phyloP scores from a whole-genome alignment of 345 rosid genomes.

The Hibiscus trionum region DNA sequence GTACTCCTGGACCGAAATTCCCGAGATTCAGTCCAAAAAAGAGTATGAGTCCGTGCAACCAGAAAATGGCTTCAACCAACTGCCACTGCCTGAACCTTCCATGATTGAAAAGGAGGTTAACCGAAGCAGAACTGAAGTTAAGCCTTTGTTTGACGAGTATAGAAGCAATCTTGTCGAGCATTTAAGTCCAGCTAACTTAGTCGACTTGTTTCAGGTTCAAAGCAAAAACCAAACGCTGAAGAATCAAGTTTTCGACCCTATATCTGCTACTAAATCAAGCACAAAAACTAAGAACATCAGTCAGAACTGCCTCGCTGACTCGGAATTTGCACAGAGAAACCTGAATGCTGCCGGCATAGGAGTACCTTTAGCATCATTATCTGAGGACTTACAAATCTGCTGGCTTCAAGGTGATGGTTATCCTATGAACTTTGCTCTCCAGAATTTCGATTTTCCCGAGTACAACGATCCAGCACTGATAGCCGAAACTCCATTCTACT shows the following conservation, averaged over 20 bases:
- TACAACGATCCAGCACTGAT: slow-evolving; percentile 30
- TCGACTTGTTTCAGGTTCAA: slow-evolving; percentile 25
- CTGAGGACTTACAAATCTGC: slow-evolving; percentile 40
- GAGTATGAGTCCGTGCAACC: slow-evolving; percentile 28
- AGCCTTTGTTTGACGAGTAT: slow-evolving; percentile 30
- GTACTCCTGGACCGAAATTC: slow-evolving; percentile 46
- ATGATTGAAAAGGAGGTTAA: slow-evolving; percentile 19
- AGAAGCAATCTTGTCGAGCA: slow-evolving; percentile 22
- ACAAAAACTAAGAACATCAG: slow-evolving; percentile 32
- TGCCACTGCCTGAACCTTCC: slow-evolving; percentile 27
- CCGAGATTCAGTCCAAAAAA: slow-evolving; percentile 39
- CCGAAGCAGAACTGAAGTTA: background rate
- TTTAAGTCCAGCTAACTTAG: slow-evolving; percentile 14
- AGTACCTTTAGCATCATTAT: slow-evolving; percentile 27
- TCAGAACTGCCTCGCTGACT: slow-evolving; percentile 25
- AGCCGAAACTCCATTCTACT: slow-evolving; percentile 42
- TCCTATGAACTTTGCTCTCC: slow-evolving; percentile 41
- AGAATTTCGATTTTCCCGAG: slow-evolving; percentile 34
- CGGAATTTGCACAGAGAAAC: slow-evolving; percentile 31
- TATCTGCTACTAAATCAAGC: slow-evolving; percentile 23
- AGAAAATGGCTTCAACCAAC: slow-evolving; percentile 39
- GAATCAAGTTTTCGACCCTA: slow-evolving; percentile 28
- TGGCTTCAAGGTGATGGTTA: slow-evolving; percentile 47
- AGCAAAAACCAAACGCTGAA: slow-evolving; percentile 19
- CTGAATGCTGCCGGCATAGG: slow-evolving; percentile 32